Base-by-base conservation (phyloP, 208 protist species). In the Trypanosoma boissoni region DNA sequence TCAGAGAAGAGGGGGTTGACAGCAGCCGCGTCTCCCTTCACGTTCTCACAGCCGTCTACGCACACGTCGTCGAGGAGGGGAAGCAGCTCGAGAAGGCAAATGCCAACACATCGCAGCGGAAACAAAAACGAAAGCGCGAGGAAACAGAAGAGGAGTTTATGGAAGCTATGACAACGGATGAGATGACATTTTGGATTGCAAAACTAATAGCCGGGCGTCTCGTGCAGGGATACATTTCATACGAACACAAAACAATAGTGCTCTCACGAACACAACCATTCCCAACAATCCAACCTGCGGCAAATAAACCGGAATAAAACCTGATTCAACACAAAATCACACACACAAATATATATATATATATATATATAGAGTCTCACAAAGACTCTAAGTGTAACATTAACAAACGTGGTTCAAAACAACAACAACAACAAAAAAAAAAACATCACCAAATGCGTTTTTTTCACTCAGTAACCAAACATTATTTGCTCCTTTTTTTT, bases 221-320 rank as follows among this genome's bases (percentile, higher is more conserved):
- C 43, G 68, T 91, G 14, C 74, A 80, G 5, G 87, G 87, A 0
- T 94, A 94, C 59, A 72, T 91, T 39, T 94, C 87, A 2, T 75
- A 86, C 55, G 87, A 94, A 57, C 79, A 90, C 69, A 86, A 81
- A 46, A 91, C 83, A 3, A 39, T 94, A 34, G 87, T 94, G 0
- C 43, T 94, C 20, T 86, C 87, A 2, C 82, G 83, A 24, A 80
- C 80, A 39, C 41, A 58, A 12, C 81, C 87, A 14, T 94, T 94
- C 45, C 81, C 83, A 4, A 65, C 74, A 18, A 45, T 89, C 20
- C 8, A 26, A 39, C 6, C 27, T 10, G 5, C 39, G 16, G 26
- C 16, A 3, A 21, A 43, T 6, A 39, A 39, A n/a, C n/a, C n/a
- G n/a, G n/a, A n/a, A n/a, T n/a, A n/a, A n/a, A n/a, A n/a, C n/a